Evolutionary conservation across 1,284 basidiomycete genomes (phyloP).

Genomic region (Leccinum fallax): DNA sequence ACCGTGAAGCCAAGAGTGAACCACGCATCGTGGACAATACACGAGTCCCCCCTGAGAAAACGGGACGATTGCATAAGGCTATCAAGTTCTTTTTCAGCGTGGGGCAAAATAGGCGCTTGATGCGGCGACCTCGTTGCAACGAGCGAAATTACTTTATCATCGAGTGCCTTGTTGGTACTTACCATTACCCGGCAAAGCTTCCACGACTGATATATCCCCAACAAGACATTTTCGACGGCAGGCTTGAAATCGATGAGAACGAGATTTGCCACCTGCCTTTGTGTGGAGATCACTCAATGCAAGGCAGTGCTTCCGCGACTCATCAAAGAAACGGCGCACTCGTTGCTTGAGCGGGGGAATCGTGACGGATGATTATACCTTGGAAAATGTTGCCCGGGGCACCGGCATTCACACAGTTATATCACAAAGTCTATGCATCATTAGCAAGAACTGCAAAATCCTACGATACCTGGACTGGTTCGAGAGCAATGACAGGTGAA

Average conservation of each 20-base stretch:
- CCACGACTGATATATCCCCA: neutral
- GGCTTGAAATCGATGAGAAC: neutral
- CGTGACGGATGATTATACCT: neutral
- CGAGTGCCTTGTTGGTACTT: neutral
- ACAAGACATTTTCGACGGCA: neutral
- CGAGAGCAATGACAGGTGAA: conserved; percentile 17
- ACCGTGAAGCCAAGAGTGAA: neutral
- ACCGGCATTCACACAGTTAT: neutral
- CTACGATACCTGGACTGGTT: conserved; percentile 13
- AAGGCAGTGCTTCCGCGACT: neutral
- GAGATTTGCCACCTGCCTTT: neutral
- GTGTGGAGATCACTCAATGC: neutral
- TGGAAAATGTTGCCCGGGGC: neutral
- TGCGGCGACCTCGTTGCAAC: neutral
- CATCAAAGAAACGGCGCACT: neutral
- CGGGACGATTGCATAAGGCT: neutral
- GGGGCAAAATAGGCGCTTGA: neutral
- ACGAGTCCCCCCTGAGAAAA: neutral
- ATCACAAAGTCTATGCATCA: conserved; percentile 10
- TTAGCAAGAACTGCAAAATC: neutral
- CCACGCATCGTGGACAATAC: neutral
- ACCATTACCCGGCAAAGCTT: neutral
- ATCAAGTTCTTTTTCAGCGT: neutral
- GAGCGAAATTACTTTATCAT: neutral
- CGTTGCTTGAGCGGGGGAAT: neutral